Conservation (phyloP, 148 eudicot genomes). For the Rhododendron vialii region DNA sequence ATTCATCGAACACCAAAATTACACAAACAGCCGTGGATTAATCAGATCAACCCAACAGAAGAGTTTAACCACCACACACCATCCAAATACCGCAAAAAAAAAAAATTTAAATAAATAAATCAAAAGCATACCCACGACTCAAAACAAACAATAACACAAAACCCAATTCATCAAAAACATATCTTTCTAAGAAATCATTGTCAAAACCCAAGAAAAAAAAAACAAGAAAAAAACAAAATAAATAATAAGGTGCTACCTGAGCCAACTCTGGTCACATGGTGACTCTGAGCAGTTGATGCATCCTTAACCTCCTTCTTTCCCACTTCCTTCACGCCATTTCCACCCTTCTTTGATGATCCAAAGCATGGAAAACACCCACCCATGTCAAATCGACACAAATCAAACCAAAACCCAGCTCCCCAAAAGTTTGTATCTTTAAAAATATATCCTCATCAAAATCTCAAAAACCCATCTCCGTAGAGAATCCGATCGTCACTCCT, state of each 20-base stretch:
- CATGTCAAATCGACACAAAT: slow-evolving; percentile 49
- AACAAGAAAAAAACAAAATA: not conserved
- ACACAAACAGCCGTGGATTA: not conserved
- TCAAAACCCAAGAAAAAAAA: not conserved
- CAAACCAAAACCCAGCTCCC: slow-evolving; percentile 23
- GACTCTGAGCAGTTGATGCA: slow-evolving; percentile 41
- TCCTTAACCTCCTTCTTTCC: slow-evolving; percentile 51
- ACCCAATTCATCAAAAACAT: not conserved
- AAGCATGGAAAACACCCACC: slow-evolving; percentile 89
- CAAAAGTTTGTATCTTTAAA: slow-evolving; percentile 12
- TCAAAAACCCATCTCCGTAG: slow-evolving; percentile 19
- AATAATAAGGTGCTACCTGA: slow-evolving; percentile 42
- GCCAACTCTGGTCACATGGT: slow-evolving; percentile 46
- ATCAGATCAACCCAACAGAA: slow-evolving; percentile 31
- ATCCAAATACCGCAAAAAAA: slow-evolving; percentile 5
- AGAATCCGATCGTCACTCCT: slow-evolving; percentile 15
- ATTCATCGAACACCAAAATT: slow-evolving; percentile 11
- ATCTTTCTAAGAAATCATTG: not conserved
- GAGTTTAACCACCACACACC: not conserved
- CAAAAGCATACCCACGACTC: slow-evolving; percentile 7
- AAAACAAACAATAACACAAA: slow-evolving; percentile 11
- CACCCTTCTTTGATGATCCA: slow-evolving; percentile 68
- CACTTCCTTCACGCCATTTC: slow-evolving; percentile 48
- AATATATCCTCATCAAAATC: slow-evolving; percentile 7
- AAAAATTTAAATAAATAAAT: no score